Conservation (phyloP, 768 basidiomycete genomes). For the Phallus indusiatus region DNA sequence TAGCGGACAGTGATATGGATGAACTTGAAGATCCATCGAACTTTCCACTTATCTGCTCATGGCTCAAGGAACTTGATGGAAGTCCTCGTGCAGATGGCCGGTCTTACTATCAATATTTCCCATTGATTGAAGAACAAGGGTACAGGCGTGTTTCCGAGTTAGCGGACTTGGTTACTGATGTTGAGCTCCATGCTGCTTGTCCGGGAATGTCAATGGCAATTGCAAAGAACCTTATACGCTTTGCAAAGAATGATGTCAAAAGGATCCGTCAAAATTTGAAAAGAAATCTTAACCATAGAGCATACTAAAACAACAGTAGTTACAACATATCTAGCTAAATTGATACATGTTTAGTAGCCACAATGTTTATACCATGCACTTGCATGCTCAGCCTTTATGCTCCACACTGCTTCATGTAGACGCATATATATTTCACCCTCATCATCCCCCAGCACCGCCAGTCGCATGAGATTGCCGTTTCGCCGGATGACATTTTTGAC, state of each 20-base stretch:
- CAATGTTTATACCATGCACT: slow-evolving; percentile 17
- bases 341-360: not conserved
- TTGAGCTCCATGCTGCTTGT: not conserved
- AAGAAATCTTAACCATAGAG: no score
- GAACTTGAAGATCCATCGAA: not conserved
- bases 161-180: not conserved
- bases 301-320: no score
- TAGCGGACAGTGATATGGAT: not conserved
- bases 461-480: slow-evolving; percentile 11
- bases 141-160: not conserved
- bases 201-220: not conserved
- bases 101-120: not conserved
- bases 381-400: slow-evolving; percentile 14
- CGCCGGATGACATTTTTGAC: slow-evolving; percentile 19
- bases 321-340: not conserved
- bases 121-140: not conserved
- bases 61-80: not conserved
- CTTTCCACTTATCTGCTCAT: not conserved
- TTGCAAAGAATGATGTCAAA: not conserved
- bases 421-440: slow-evolving; percentile 16
- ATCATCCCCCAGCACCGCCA: slow-evolving; percentile 11
- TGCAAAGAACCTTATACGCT: not conserved
- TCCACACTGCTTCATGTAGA: slow-evolving; percentile 16
- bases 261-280: not conserved
- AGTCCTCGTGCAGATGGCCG: not conserved